Evolutionary conservation across 495 filamentous ascomycete genomes (phyloP).

Genomic region (Tuber aestivum): DNA sequence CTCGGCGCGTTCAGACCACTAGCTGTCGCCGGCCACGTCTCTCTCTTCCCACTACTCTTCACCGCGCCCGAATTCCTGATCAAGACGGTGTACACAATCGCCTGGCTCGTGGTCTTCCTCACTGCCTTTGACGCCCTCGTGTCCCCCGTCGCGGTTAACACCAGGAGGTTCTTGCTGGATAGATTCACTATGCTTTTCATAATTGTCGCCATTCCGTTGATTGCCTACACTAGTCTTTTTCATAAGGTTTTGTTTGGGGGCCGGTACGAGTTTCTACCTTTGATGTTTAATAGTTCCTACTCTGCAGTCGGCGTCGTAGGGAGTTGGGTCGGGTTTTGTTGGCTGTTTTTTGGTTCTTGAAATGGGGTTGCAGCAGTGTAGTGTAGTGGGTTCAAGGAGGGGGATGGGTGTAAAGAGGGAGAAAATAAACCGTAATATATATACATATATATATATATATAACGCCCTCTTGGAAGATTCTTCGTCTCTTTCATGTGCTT

Average conservation of each 20-base stretch:
- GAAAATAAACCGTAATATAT: not conserved
- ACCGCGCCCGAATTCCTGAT: constrained; percentile 86
- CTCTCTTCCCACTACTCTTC: constrained; percentile 88
- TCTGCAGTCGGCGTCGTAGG: constrained; percentile 90
- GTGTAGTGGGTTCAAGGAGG: not conserved
- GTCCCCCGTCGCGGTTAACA: constrained; percentile 68
- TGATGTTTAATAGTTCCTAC: constrained; percentile 97
- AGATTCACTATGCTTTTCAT: constrained; percentile 85
- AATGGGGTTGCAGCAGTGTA: not conserved
- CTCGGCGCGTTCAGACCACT: constrained; percentile 87
- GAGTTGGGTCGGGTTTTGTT: constrained; percentile 92
- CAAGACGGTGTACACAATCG: constrained; percentile 87
- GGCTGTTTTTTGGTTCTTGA: constrained; percentile 78
- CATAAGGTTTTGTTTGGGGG: constrained; percentile 78
- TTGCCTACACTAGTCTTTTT: constrained; percentile 77
- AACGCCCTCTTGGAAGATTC: not conserved
- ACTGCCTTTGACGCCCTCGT: constrained; percentile 71
- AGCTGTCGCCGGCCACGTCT: constrained; percentile 88
- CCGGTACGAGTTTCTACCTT: constrained; percentile 78
- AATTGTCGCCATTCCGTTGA: constrained; percentile 76
- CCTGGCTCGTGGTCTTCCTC: constrained; percentile 83
- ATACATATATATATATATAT: not conserved
- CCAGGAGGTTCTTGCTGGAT: constrained; percentile 80
- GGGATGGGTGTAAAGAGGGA: not conserved
- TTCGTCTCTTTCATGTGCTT: not conserved